These are phyloP conservation scores for Tylopilus vinaceipallidus DNA, from an alignment of 768 basidiomycete species.

Conservation along the genomic window DNA sequence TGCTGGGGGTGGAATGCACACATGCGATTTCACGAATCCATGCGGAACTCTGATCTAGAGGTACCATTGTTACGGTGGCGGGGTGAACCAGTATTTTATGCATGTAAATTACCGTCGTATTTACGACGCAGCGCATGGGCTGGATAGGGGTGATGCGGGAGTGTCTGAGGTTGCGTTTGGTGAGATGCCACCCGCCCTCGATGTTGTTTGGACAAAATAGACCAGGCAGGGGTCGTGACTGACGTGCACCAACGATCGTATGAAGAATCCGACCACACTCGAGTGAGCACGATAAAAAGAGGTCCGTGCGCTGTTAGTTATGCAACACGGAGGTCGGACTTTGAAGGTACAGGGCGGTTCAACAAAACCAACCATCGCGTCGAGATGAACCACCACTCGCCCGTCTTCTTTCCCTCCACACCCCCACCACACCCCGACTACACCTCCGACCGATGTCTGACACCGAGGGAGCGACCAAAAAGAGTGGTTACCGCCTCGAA, in stretches of 20 bases:
- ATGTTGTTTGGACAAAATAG: slow-evolving; percentile 35
- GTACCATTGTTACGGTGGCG: neutral
- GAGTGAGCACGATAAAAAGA: slow-evolving; percentile 26
- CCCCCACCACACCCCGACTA: slow-evolving; percentile 16
- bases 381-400: slow-evolving; percentile 38
- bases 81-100: slow-evolving; percentile 6
- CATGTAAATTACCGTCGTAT: too few species aligned
- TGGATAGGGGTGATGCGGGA: too few species aligned
- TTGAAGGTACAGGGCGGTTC: slow-evolving; percentile 38
- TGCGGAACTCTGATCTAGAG: slow-evolving; percentile 21
- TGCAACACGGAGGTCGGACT: slow-evolving; percentile 34
- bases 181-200: neutral
- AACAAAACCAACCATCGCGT: slow-evolving; percentile 38
- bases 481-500: slow-evolving; percentile 70
- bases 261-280: slow-evolving; percentile 18
- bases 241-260: slow-evolving; percentile 10
- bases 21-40: slow-evolving; percentile 37
- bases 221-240: slow-evolving; percentile 12
- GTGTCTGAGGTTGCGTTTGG: too few species aligned
- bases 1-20: slow-evolving; percentile 46
- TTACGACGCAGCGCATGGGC: too few species aligned
- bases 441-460: slow-evolving; percentile 32
- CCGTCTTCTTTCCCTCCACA: slow-evolving; percentile 30
- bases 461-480: slow-evolving; percentile 35
- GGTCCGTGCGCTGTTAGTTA: slow-evolving; percentile 38